phyloP scores from a whole-genome alignment of 225 moss, liverwort and hornwort species.

The Ulota crispa region DNA sequence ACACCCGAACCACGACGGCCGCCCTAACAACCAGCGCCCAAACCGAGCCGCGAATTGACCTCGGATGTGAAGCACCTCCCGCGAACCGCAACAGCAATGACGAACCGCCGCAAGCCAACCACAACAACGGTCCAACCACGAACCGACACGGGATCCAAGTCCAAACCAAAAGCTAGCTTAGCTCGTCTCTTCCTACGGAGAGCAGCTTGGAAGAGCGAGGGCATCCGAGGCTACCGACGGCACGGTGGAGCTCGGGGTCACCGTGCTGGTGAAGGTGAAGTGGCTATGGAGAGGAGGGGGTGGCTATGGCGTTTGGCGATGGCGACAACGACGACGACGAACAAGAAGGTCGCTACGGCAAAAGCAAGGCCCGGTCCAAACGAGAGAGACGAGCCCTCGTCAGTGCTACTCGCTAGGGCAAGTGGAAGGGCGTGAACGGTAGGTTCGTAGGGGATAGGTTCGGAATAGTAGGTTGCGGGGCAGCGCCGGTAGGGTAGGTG shows the following conservation, averaged over 20 bases:
- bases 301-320: conserved; percentile 1
- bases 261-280: not conserved
- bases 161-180: not conserved
- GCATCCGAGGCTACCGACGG: not conserved
- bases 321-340: not conserved
- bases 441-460: not conserved
- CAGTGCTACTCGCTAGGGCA: conserved; percentile 16
- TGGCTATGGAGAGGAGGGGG: not conserved
- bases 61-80: not conserved
- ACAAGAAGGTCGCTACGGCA: not conserved
- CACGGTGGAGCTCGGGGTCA: not conserved
- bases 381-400: not conserved
- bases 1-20: not conserved
- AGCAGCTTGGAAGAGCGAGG: not conserved
- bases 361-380: conserved; percentile 8
- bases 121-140: conserved; percentile 22
- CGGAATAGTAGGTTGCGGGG: not conserved
- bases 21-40: conserved; percentile 6
- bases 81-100: conserved; percentile 11
- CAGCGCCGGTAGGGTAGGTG: conserved; percentile 1
- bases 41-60: not conserved
- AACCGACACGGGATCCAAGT: conserved; percentile 35
- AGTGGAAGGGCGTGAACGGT: not conserved
- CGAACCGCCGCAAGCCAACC: conserved; percentile 30
- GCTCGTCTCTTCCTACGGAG: not conserved